Evolutionary conservation across 176 grass and related monocot species (phyloP), one percentile per base, ranked within the genome.

Genomic region (Puya raimondii): DNA sequence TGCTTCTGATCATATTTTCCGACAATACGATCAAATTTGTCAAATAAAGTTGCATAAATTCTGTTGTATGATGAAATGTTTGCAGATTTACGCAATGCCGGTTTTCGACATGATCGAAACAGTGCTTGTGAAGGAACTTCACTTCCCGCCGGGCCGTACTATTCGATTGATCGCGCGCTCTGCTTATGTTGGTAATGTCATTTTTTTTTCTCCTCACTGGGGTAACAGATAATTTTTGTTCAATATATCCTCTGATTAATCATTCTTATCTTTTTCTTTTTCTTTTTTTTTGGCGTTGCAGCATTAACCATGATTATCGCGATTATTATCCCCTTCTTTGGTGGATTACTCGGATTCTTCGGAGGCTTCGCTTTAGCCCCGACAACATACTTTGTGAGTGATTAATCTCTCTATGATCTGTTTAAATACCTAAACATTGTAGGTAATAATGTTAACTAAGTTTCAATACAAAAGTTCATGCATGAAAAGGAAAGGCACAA

Each of bases 341-440:
- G 81, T 67, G 86, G 88, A 66, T 74, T 94, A 49, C 81, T 89
- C 33, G 86, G 90, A 50, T 94, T 94, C 83, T 94, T 94, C 57
- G 86, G 90, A 23, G 90, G 90, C 13, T 94, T 94, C 23, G 91
- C 84, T 16, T 96, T 83, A 74, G 88, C 91, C 49, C 91, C 87
- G 3, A 96, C 91, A 1, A 87, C 91, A 49, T 96, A 87, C 74
- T 96, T 71, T 63, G 91, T 96, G 85, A 96, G 91, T 48, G 7
- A n/a, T 49, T 50, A 17, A 33, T 11, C 23, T 10, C 14, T 65
- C 33, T 47, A 14, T 29, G 0, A 29, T 26, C 33, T 7, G 7
- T 42, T 7, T 42, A 42, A 42, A 5, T 5, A 42, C 33, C 33
- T 42, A 42, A 42, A 42, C 4, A 42, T 42, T 42, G 33, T 42